A percentile compares a stretch with the other conserved stretches of the same genome.
These are phyloP conservation scores for Skeletonema costatum DNA, from an alignment of 108 stramenopile genomes.

Conservation along the genomic window DNA sequence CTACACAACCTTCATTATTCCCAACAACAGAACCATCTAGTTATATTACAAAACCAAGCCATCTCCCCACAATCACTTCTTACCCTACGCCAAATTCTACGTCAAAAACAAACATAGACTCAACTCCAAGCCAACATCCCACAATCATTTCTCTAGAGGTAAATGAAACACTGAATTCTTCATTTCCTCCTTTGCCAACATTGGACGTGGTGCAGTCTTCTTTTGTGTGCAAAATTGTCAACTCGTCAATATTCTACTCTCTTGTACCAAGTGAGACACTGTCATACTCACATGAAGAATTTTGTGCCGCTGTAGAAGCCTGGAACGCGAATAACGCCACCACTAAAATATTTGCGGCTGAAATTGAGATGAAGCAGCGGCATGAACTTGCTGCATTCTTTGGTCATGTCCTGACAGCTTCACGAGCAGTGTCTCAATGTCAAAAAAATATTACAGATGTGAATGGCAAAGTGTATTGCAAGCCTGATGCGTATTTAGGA, in stretches of 20 bases:
- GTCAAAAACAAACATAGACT: neutral
- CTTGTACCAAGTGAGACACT: neutral
- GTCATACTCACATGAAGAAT: slow-evolving; percentile 11
- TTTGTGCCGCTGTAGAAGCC: slow-evolving; percentile 4
- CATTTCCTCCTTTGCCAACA: neutral
- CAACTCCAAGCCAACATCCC: neutral
- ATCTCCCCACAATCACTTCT: neutral
- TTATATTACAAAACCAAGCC: neutral
- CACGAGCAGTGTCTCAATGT: slow-evolving; percentile 18
- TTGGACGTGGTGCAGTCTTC: neutral
- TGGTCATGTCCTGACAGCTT: slow-evolving; percentile 10
- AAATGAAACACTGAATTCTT: neutral
- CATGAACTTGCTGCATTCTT: slow-evolving; percentile 36
- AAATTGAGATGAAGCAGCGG: slow-evolving; percentile 5
- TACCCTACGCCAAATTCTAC: neutral
- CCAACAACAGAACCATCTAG: neutral
- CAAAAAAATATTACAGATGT: neutral
- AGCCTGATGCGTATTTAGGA: neutral
- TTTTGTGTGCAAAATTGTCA: neutral
- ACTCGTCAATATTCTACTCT: neutral
- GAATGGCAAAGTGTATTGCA: slow-evolving; percentile 3
- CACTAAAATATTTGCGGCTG: slow-evolving; percentile 5
- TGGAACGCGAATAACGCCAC: slow-evolving; percentile 6
- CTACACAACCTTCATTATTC: neutral
- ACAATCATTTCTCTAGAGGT: neutral